Conservation (phyloP, 495 filamentous ascomycete species). For the Trichodelitschia bisporula region DNA sequence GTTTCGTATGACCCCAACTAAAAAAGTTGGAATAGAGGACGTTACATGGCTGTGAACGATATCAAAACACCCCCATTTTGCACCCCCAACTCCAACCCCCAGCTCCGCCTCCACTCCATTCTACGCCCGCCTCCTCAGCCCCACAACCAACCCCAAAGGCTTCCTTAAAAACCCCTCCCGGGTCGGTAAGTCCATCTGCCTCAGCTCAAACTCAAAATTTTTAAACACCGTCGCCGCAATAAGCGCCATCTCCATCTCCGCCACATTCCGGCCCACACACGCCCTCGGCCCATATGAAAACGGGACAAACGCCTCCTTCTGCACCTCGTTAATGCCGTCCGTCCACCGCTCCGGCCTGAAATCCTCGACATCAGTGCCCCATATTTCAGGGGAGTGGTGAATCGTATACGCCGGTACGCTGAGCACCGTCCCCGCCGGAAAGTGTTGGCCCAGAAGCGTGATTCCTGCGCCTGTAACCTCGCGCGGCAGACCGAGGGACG, state of each 20-base stretch:
- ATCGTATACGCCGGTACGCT: slow-evolving; percentile 74
- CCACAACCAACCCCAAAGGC: slow-evolving; percentile 51
- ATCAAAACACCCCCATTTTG: no score
- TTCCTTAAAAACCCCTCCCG: slow-evolving; percentile 80
- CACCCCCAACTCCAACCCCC: no score
- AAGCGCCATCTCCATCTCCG: slow-evolving; percentile 78
- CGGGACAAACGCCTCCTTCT: slow-evolving; percentile 41
- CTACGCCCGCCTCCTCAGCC: slow-evolving; percentile 37
- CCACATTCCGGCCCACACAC: slow-evolving; percentile 70
- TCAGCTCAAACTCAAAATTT: slow-evolving; percentile 47
- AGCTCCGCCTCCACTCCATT: no score
- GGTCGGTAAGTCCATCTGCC: slow-evolving; percentile 50
- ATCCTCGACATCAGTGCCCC: slow-evolving; percentile 56
- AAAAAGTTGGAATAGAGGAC: no score
- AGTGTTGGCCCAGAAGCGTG: slow-evolving; percentile 28
- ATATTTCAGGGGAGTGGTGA: slow-evolving; percentile 60
- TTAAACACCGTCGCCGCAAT: slow-evolving; percentile 56
- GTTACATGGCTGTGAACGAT: no score
- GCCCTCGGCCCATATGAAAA: slow-evolving; percentile 62
- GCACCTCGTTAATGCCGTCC: slow-evolving; percentile 14
- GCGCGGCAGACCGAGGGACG: slow-evolving; percentile 68
- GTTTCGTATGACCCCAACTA: no score
- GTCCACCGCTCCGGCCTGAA: slow-evolving; percentile 63
- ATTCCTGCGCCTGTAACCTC: slow-evolving; percentile 35
- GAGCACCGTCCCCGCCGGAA: slow-evolving; percentile 23